Conservation (phyloP, 148 eudicot species). For the Vaccinium corymbosum region DNA sequence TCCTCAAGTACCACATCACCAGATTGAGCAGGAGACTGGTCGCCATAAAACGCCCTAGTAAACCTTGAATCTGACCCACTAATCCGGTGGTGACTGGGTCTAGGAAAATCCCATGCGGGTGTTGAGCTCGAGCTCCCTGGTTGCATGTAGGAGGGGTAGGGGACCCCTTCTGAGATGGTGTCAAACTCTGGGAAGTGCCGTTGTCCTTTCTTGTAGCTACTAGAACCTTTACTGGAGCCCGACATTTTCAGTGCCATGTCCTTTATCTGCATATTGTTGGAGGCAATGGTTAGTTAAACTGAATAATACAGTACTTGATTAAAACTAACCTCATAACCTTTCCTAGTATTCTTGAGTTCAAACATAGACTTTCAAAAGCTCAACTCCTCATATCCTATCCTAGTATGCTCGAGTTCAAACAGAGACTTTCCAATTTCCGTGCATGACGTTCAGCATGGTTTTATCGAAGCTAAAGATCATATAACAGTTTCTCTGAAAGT, state of each 20-base stretch:
- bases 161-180: constrained; percentile 75
- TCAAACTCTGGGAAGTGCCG: constrained; percentile 72
- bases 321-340: neutral
- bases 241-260: constrained; percentile 92
- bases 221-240: constrained; percentile 51
- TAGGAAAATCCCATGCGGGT: constrained; percentile 86
- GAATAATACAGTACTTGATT: neutral
- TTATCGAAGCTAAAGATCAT: neutral
- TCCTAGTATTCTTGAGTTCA: neutral
- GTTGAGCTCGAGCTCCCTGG: constrained; percentile 85
- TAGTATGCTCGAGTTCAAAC: too few relatives aligned
- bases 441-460: neutral
- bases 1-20: constrained; percentile 66
- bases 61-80: constrained; percentile 59
- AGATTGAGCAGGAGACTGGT: constrained; percentile 36
- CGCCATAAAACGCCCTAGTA: constrained; percentile 41
- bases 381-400: neutral
- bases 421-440: neutral
- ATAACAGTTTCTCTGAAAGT: neutral
- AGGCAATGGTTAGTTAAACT: neutral
- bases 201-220: constrained; percentile 59
- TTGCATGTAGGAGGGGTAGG: constrained; percentile 64
- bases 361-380: neutral
- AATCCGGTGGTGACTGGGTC: constrained; percentile 39
- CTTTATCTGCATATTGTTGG: constrained; percentile 63